Base-by-base conservation (phyloP, 208 protist species). In the Wallacemonas sp. region DNA sequence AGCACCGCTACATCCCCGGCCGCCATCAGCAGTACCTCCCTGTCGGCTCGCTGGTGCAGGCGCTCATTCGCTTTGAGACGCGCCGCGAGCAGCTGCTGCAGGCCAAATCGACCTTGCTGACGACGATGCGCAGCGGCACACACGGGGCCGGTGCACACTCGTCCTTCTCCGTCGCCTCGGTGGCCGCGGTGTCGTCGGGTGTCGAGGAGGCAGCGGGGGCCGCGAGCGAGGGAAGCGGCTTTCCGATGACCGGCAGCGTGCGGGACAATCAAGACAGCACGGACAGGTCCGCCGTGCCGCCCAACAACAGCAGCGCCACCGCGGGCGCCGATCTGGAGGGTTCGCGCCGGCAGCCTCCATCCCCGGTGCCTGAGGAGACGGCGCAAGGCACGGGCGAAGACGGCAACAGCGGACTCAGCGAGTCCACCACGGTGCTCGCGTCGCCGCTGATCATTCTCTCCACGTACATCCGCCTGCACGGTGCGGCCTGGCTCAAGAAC, bases 381-480 rank as follows among this genome's bases (percentile, higher is more conserved):
- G n/a, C n/a, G n/a, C n/a, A n/a, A n/a, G n/a, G n/a, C n/a, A 10
- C 48, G 48, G 26, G 10, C 23, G 48, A 55, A 16, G 42, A 48
- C 7, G n/a, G 8, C 44, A 48, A 25, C 52, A 59, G 26, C 20
- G 52, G 52, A 4, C 52, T 59, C 31, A 59, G 22, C 52, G 52
- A 59, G 23, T 33, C 73, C 41, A 73, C 78, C 16, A 86, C 82
- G 1, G 52, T 88, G 16, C 75, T 96, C 18, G 54, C 76, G 12
- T 76, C 75, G 22, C 87, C 91, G 29, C 68, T 96, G 22, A 79
- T 87, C n/a, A 44, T 94, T 45, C 39, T 96, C 14, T 83, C 76
- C 18, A 87, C 80, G 31, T 96, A 96, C 74, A 80, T 92, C 10
- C 85, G 84, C 23, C 77, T 96, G 46, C 91, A 96, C 70, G 91